Evolutionary conservation across 1,284 basidiomycete genomes (phyloP), one percentile per base, ranked within the genome.

Genomic region (Phellopilus nigrolimitatus): DNA sequence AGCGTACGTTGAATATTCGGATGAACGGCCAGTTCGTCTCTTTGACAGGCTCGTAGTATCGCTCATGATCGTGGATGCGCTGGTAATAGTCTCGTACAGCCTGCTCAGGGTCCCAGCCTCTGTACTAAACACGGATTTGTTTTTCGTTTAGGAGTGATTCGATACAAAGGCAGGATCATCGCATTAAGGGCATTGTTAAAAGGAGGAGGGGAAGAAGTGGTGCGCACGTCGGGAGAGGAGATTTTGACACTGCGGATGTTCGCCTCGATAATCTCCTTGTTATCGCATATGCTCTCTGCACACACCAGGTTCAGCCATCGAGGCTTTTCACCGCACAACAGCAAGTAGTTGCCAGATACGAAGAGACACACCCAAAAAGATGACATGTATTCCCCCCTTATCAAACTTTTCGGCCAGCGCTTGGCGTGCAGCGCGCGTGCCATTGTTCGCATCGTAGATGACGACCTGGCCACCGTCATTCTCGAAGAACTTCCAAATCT

Each of bases 371-470:
- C 94, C 93, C 17, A 98, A 78, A 68, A 97, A 82, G 64, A 98
- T 83, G 57, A 98, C 91, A 74, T 98, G 95, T 44, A 95, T 83
- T 12, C 88, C 88, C 43, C 70, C 75, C 60, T 82, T 78, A 66
- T 88, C 84, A 62, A 97, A 98, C 69, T 84, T 91, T 67, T 94
- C 84, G 2, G 87, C 83, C 31, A 97, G 70, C 13, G 72, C 73
- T 56, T 85, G 80, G 46, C 97, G 74, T 31, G 78, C 76, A 38
- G 74, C 76, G 41, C 76, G 74, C 8, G 82, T 84, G 1, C 93
- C 92, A 62, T 99, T 98, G 66, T 99, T 99, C n/a, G 97, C 97
- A 65, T 99, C 97, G 71, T 98, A 99, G 56, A 99, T 95, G 28
- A 95, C 92, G 13, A 99, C 95, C 66, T 99, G 95, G 0, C 95